Evolutionary conservation across 306 rosid genomes (phyloP).

Genomic region (Medicago ruthenica): DNA sequence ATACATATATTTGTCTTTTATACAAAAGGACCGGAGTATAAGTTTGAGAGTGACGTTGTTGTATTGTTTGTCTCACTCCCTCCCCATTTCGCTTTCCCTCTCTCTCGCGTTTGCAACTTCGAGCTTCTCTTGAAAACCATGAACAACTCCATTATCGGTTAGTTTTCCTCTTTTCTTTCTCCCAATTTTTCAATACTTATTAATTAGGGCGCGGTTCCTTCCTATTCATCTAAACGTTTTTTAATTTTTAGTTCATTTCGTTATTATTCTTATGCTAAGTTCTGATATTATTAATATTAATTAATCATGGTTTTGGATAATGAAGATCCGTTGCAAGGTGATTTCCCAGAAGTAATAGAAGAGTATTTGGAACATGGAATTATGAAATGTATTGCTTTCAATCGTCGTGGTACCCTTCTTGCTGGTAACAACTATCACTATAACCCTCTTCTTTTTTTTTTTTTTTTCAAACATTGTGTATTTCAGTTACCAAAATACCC

Average conservation of each 20-base stretch:
- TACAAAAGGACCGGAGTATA: too few relatives aligned
- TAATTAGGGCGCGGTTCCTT: background rate
- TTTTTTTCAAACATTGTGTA: background rate
- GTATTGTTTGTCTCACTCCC: too few relatives aligned
- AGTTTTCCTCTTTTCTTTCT: background rate
- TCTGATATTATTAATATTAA: background rate
- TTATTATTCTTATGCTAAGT: background rate
- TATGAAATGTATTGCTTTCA: constrained; percentile 93
- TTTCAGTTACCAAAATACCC: background rate
- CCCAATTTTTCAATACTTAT: background rate
- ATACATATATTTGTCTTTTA: too few relatives aligned
- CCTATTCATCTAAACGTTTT: too few relatives aligned
- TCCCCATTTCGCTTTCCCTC: background rate
- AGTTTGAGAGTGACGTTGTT: too few relatives aligned
- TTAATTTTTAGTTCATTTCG: background rate
- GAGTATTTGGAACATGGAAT: constrained; percentile 91
- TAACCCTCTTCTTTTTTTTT: background rate
- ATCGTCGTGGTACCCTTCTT: constrained; percentile 95
- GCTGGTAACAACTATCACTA: constrained; percentile 62
- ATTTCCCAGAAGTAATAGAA: constrained; percentile 98
- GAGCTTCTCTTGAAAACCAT: background rate
- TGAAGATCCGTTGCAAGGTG: constrained; percentile 91
- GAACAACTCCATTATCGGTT: constrained; percentile 18
- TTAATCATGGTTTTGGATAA: constrained; percentile 6
- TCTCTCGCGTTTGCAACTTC: background rate